Evolutionary conservation across 257 asterid genomes (phyloP), one percentile per base, ranked within the genome.

Genomic region (Asclepias syriaca): DNA sequence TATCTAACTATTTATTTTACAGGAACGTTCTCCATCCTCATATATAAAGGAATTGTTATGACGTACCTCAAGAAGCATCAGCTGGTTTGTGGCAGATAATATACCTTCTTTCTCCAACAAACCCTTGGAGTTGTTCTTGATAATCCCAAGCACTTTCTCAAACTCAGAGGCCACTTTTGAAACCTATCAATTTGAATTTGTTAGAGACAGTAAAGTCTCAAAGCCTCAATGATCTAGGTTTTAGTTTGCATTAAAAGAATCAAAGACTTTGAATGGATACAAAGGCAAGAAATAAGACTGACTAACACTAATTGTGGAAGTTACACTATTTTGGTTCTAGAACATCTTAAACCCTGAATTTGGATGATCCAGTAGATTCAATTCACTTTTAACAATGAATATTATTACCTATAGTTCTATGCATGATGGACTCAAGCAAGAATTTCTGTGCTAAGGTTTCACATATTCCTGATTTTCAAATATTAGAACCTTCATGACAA

Each of bases 111-210:
- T 86, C 18, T 84, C 98, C 77, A 94, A 69, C 78, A 87, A 69
- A 51, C 92, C 96, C 84, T 85, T 87, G 77, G 90, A 88, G 80
- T 59, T 80, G 83, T 81, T 94, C 86, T 91, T 89, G 75, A 94
- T 92, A 76, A 89, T 89, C 29, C 93, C 90, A 81, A 94, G 82
- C 84, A 87, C 84, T 46, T 86, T 83, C 85, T 94, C 99, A 88
- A 89, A 81, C 79, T 94, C 99, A 77, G 99, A 94, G 58, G 99
- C 98, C 57, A 96, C 73, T 81, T 86, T 94, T 18, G 98, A 89
- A 69, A 88, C 96, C 99, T 94, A 24, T 8, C 48, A 27, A 77
- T 43, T 60, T 60, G 21, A 18, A 13, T 32, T 67, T 32, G 49
- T 63, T 34, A 72, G 53, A 63, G 22, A 63, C 24, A 32, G 66